A percentile compares a stretch with the other conserved stretches of the same genome.
phyloP scores from a whole-genome alignment of 148 eudicot species.

The Camellia lanceoleosa region DNA sequence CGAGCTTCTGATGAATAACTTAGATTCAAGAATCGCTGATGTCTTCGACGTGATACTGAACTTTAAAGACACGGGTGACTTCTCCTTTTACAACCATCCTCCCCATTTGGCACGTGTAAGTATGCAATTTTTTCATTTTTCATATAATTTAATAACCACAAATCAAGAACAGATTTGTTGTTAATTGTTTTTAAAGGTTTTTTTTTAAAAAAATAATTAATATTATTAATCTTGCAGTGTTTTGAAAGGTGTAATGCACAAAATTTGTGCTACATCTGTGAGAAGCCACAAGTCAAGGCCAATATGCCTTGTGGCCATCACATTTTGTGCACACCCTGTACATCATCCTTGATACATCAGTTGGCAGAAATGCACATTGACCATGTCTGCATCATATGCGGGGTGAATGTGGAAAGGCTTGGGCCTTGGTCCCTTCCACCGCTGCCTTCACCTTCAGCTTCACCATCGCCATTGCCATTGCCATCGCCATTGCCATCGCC shows the following conservation, averaged over 20 bases:
- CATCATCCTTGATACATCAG: background rate
- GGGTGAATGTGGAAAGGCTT: background rate
- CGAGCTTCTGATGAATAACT: background rate
- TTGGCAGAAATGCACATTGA: background rate
- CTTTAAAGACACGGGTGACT: background rate
- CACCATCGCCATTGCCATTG: background rate
- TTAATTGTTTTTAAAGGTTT: no score
- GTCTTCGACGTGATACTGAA: background rate
- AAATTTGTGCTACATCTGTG: no score
- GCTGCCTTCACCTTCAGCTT: background rate
- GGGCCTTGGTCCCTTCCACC: background rate
- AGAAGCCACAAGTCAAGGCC: no score
- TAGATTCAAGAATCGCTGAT: background rate
- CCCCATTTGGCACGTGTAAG: background rate
- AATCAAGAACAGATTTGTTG: no score
- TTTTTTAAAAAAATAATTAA: no score
- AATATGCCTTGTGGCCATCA: no score
- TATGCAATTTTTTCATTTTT: no score
- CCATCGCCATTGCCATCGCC: background rate
- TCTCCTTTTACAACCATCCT: background rate
- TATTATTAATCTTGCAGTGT: no score
- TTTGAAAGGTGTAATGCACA: no score
- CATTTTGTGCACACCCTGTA: background rate
- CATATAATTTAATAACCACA: background rate
- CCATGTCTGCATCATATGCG: background rate